Conservation (phyloP, 2,329 filamentous ascomycete genomes). For the Cadophora sp. region DNA sequence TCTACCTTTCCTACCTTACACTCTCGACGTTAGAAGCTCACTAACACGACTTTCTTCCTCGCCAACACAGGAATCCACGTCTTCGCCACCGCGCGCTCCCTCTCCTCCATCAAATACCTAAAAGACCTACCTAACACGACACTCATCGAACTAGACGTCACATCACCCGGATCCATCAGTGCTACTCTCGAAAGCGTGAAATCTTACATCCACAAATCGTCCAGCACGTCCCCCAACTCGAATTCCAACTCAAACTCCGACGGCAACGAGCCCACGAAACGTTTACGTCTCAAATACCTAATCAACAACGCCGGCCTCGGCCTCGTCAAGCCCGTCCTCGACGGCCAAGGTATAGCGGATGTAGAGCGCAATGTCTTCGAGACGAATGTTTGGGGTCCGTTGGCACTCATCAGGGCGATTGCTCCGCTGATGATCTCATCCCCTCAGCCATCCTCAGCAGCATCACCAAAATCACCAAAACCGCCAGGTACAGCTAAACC, state of each 20-base stretch:
- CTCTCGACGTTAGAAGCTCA: neutral
- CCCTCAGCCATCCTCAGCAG: too few species aligned
- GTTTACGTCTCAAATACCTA: neutral
- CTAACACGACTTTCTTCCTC: neutral
- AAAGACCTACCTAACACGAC: constrained; percentile 10
- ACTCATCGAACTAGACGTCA: constrained; percentile 10
- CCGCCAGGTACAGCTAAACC: too few species aligned
- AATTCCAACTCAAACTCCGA: neutral
- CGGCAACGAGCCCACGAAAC: too few species aligned
- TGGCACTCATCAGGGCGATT: neutral
- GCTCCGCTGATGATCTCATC: neutral
- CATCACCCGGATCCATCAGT: neutral
- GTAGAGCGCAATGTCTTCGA: neutral
- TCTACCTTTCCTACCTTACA: too few species aligned
- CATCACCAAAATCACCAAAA: too few species aligned
- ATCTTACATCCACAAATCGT: neutral
- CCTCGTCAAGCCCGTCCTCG: neutral
- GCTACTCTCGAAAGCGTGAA: neutral
- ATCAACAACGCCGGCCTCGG: constrained; percentile 1
- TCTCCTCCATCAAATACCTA: constrained; percentile 2
- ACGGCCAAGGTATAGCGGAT: neutral
- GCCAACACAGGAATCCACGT: neutral
- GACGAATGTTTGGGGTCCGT: neutral
- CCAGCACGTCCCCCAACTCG: neutral
- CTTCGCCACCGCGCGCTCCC: constrained; percentile 18